These are phyloP conservation scores for Trypanosoma lewisi DNA, from an alignment of 208 protist species.

Conservation along the genomic window DNA sequence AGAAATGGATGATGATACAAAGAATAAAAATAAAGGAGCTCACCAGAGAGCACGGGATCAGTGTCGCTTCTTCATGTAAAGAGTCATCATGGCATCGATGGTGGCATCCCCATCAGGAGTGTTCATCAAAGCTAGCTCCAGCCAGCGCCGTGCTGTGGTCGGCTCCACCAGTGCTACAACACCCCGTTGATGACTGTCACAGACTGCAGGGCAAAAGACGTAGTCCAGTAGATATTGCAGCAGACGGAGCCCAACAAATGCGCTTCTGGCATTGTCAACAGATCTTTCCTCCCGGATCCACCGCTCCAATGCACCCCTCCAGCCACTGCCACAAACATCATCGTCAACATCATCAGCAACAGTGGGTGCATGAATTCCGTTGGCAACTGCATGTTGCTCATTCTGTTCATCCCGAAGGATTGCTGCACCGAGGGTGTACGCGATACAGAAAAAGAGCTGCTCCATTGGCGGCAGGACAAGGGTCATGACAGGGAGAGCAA, in stretches of 20 bases:
- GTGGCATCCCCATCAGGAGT: conserved; percentile 2
- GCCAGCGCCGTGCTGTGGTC: conserved; percentile 22
- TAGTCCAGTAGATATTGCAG: conserved; percentile 70
- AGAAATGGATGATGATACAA: too few relatives aligned
- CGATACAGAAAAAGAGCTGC: conserved; percentile 63
- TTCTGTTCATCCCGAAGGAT: conserved; percentile 42
- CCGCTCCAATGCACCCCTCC: conserved; percentile 16
- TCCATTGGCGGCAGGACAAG: conserved; percentile 51
- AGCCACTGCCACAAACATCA: conserved; percentile 15
- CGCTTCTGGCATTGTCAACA: background rate
- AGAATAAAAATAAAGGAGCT: conserved; percentile 9
- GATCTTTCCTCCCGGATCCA: conserved; percentile 15
- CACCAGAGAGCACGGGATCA: conserved; percentile 4
- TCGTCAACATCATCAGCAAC: conserved; percentile 16
- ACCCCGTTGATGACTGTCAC: background rate
- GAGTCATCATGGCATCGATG: conserved; percentile 20
- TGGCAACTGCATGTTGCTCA: conserved; percentile 7
- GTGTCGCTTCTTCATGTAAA: conserved; percentile 6
- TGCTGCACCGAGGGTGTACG: conserved; percentile 54
- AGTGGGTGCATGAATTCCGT: background rate
- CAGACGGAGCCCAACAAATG: conserved; percentile 38
- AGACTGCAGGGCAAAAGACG: conserved; percentile 32
- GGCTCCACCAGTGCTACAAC: conserved; percentile 7
- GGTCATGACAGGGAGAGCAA: conserved; percentile 24
- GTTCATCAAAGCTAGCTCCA: conserved; percentile 9